A percentile compares a stretch with the other conserved stretches of the same genome.
Conservation (phyloP, 495 filamentous ascomycete genomes). For the Aspergillus olivimuriae region DNA sequence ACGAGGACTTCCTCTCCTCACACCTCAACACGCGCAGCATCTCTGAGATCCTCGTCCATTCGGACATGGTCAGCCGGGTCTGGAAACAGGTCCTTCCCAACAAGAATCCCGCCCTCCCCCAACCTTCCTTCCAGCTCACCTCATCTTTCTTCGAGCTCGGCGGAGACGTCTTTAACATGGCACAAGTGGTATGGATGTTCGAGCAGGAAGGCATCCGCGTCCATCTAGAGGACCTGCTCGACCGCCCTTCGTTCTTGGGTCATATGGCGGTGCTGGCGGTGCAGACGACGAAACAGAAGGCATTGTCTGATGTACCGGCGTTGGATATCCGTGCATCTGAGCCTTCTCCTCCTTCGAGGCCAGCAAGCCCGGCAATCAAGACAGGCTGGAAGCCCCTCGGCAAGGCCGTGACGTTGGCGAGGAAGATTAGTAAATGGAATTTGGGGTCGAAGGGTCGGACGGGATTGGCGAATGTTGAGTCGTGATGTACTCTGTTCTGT, state of each 20-base stretch:
- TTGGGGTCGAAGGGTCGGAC: not conserved
- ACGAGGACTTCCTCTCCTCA: constrained; percentile 27
- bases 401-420: constrained; percentile 27
- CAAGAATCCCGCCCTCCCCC: constrained; percentile 10
- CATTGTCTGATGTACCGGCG: no score
- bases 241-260: constrained; percentile 42
- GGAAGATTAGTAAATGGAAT: constrained; percentile 24
- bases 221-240: constrained; percentile 45
- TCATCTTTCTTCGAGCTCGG: constrained; percentile 49
- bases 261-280: constrained; percentile 42
- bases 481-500: no score
- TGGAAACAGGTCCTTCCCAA: constrained; percentile 46
- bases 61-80: constrained; percentile 39
- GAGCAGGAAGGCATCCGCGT: constrained; percentile 45
- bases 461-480: no score
- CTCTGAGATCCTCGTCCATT: constrained; percentile 41
- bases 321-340: no score
- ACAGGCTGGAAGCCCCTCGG: constrained; percentile 15
- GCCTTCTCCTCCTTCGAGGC: no score
- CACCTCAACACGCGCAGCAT: constrained; percentile 38
- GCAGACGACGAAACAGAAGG: constrained; percentile 23
- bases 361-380: constrained; percentile 1
- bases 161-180: constrained; percentile 48
- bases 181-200: constrained; percentile 40
- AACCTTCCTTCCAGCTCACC: constrained; percentile 32